Base-by-base conservation (phyloP, 2,329 filamentous ascomycete genomes). In the Macrophomina pseudophaseolina region DNA sequence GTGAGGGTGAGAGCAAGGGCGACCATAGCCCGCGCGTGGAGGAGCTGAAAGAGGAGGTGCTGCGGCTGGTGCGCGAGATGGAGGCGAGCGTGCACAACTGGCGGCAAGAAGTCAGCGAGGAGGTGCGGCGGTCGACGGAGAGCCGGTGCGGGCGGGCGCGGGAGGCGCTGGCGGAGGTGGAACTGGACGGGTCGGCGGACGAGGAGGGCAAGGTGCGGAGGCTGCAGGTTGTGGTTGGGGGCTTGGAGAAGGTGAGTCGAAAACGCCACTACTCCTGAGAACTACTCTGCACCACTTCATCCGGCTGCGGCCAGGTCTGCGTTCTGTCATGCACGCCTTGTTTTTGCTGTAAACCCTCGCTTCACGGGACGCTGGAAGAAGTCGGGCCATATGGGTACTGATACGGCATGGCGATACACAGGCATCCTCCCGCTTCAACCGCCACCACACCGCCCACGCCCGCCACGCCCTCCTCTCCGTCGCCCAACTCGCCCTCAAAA, bases 31-130 rank as follows among this genome's bases (percentile, higher is more conserved):
- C 14, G 16, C 28, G 30, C 4, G 40, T 32, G 30, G 40, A 33
- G 3, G 16, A 53, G 40, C 42, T 60, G 8, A 60, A 60, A 28
- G 42, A 48, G 30, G 56, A 60, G n/a, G 40, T n/a, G 14, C 12
- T 60, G 40, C n/a, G 14, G 28, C 42, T 60, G 42, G 56, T 60
- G 42, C 40, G 40, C 12, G 56, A 60, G 30, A 52, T 64, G 60
- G 60, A 64, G 32, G 48, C 46, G 46, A 33, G 46, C 23, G 48
- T 64, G 12, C 46, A 38, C 14, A 44, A 64, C n/a, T 64, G 38
- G 33, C 14, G 60, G 32, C 38, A 54, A 8, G 46, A 64, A 33
- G 60, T 64, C 23, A 40, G 60, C 32, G 60, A 64, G 28, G 60
- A 64, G 46, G 60, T 64, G 38, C 33, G 48, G 32, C 33, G 46